phyloP scores from a whole-genome alignment of 345 rosid genomes.

The Camelina sativa region DNA sequence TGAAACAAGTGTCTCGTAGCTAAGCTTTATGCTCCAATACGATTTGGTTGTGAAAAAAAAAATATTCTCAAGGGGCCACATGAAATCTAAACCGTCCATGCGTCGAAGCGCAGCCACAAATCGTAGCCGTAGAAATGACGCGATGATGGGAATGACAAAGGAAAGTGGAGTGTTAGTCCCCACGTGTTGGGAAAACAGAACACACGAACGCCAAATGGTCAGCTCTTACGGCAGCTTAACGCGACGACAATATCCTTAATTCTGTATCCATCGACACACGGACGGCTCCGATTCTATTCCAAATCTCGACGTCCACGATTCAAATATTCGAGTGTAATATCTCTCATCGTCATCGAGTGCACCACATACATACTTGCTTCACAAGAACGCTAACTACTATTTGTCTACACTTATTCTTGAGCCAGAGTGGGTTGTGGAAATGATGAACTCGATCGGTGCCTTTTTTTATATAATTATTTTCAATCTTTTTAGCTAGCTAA shows the following conservation, averaged over 20 bases:
- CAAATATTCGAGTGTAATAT: constrained; percentile 25
- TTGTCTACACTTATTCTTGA: constrained; percentile 37
- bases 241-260: constrained; percentile 43
- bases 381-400: constrained; percentile 35
- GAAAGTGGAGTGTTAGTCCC: constrained; percentile 43
- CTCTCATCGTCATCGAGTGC: constrained; percentile 27
- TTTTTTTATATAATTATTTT: not conserved
- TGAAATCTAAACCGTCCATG: constrained; percentile 37
- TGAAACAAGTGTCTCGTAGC: not conserved
- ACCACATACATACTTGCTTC: constrained; percentile 38
- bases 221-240: constrained; percentile 50
- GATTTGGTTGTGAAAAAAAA: constrained; percentile 1
- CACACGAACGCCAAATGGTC: constrained; percentile 41
- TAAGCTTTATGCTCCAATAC: not conserved
- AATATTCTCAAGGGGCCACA: constrained; percentile 29
- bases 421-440: constrained; percentile 41
- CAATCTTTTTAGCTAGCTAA: not conserved
- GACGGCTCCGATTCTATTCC: constrained; percentile 25
- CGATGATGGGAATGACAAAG: constrained; percentile 36
- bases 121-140: constrained; percentile 44
- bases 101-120: constrained; percentile 26
- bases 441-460: constrained; percentile 21
- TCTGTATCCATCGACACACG: constrained; percentile 32
- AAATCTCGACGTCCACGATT: constrained; percentile 30
- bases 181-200: constrained; percentile 45